Evolutionary conservation across 2,329 filamentous ascomycete species (phyloP), one percentile per base, ranked within the genome.

Genomic region (Aspergillus chevalieri): DNA sequence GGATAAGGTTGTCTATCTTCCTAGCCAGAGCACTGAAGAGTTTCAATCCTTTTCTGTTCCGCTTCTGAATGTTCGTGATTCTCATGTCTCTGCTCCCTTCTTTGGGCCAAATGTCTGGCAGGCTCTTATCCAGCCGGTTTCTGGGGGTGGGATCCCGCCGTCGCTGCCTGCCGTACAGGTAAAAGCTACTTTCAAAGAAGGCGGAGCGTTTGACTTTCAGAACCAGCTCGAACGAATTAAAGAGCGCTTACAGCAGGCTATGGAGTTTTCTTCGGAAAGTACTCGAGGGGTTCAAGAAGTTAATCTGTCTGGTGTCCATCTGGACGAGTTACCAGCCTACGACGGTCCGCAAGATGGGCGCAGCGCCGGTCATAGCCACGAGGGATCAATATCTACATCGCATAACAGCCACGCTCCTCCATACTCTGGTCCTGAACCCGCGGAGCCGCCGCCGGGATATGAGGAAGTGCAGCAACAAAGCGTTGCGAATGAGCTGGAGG

Each of bases 31-130:
- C 4, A 87, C 85, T 15, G 67, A 74, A 15, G 65, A 82, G 46
- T 82, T 96, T 65, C 84, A 92, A 67, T 95, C 90, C 45, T 96
- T 97, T 71, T 89, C 89, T 39, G 84, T 86, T 0, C 91, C 91
- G 38, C 86, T 96, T 52, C 80, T 95, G 55, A 91, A 92, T 65
- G 81, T 95, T 42, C 82, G 88, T 69, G 92, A 97, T 69, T 87
- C 87, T 6, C 88, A 87, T 63, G 87, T 94, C 52, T 84, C 85
- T 28, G 88, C 91, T 2, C 91, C 92, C 30, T 95, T 91, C 77
- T 95, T 95, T 68, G 91, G 92, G 17, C 86, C 89, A 4, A 96
- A 95, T 76, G 86, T 87, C 57, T 97, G 91, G 91, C 83, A 83
- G 49, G 86, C 87, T 21, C 74, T 85, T 42, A 83, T 94, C 51